Base-by-base conservation (phyloP, 768 basidiomycete genomes). In the Mycena filopes region DNA sequence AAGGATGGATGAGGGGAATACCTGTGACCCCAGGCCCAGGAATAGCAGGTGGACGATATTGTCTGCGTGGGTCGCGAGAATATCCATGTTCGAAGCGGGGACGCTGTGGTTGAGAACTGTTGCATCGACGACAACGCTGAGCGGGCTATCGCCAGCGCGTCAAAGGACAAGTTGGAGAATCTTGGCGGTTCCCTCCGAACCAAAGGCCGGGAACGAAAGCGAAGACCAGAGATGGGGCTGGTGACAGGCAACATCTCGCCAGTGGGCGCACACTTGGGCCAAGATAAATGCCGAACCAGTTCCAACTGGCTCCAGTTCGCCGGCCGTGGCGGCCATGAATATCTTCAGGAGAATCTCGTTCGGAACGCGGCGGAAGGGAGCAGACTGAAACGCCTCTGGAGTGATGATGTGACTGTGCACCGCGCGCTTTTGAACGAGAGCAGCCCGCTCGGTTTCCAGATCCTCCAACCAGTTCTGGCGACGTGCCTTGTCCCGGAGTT, bases 141-240 rank as follows among this genome's bases (percentile, higher is more conserved):
- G 40, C 10, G n/a, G n/a, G 12, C 10, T 12, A 40, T 40, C 11
- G 18, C 23, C 40, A 12, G 23, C n/a, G 54, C 40, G 42, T 20
- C 54, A 40, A 21, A 55, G 40, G 25, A 28, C 42, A 3, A 43
- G 9, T 20, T 25, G 5, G 13, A 55, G 54, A 1, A 55, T 21
- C 16, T 55, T 25, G 16, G 28, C 41, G 18, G 54, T 26, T 3
- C 13, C 10, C 26, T 42, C 15, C 7, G 20, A 6, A 4, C 54
- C 40, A 20, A 29, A 26, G 40, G 42, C 40, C 23, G 54, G 54
- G 10, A 48, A 43, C 13, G 18, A 1, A 25, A 55, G 42, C 18
- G 54, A 42, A 8, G 54, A 41, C 54, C 54, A 55, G n/a, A 55
- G 40, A 42, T 2, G 40, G 16, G 54, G 25, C 41, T 42, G 15